Evolutionary conservation across 2,329 filamentous ascomycete species (phyloP), one percentile per base, ranked within the genome.

Genomic region (Aspergillus melleus): DNA sequence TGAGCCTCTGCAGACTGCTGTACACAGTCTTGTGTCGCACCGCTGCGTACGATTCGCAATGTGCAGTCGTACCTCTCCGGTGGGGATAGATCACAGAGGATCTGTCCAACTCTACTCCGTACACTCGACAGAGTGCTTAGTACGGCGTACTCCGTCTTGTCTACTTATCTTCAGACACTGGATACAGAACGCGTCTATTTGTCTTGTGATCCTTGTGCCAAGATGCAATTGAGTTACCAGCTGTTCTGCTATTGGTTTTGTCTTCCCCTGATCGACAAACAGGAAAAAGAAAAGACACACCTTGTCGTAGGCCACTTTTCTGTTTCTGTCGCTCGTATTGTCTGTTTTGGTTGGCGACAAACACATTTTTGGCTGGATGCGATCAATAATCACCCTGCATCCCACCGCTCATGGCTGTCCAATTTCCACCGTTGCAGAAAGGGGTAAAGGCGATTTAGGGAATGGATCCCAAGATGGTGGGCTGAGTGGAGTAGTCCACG

Each of bases 201-300:
- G 54, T 60, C 59, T 59, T 61, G 59, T 61, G 59, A 59, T 58
- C 56, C 16, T 32, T 14, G 19, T 52, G 59, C 59, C 59, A 61
- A 61, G 59, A 47, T 56, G 49, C 52, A 59, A 61, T 59, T 53
- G 52, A 59, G 56, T 61, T 60, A 30, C 14, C 11, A 49, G 39
- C 11, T 39, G 20, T 46, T 5, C 19, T 24, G 32, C 42, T 46
- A 55, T 59, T 61, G 57, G 57, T 52, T 44, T 59, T 51, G 39
- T 32, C 12, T 26, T 24, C 47, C 39, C 46, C 52, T 50, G 57
- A 59, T 59, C 57, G 52, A 29, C 57, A 39, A 24, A 47, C 44
- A 47, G 6, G 16, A 20, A 47, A 47, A 47, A 20, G 19, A 47
- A 47, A 24, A 6, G 12, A 24, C 8, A 22, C 44, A 20, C 20